Evolutionary conservation across 805 yeast genomes (phyloP).

Genomic region (Debaryomyces prosopidis): DNA sequence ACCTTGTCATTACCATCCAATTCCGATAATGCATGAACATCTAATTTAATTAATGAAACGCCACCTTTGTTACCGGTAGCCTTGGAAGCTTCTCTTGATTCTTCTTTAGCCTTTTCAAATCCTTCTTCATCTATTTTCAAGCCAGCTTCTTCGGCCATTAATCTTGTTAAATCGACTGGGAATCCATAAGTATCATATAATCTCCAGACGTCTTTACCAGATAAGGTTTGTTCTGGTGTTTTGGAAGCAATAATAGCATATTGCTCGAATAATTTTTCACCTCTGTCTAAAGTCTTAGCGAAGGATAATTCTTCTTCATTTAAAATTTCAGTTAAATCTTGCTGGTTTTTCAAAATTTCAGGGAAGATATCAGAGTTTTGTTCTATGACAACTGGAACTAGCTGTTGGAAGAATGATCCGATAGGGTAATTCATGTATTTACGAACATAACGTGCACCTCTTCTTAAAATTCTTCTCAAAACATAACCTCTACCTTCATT

Average conservation of each 20-base stretch:
- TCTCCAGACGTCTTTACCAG: constrained; percentile 98
- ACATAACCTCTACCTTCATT: constrained; percentile 99
- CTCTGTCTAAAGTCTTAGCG: constrained; percentile 94
- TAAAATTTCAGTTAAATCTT: constrained; percentile 82
- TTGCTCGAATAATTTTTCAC: constrained; percentile 93
- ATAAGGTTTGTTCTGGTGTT: constrained; percentile 70
- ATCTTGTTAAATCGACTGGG: constrained; percentile 96
- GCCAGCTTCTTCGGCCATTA: constrained; percentile 98
- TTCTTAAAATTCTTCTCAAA: constrained; percentile 91
- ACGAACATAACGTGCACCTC: constrained; percentile 97
- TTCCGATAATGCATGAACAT: constrained; percentile 84
- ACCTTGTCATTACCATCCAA: constrained; percentile 59
- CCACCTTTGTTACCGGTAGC: constrained; percentile 68
- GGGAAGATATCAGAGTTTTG: constrained; percentile 91
- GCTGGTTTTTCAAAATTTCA: constrained; percentile 72
- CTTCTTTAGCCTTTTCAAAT: constrained; percentile 86
- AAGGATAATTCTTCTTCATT: constrained; percentile 96
- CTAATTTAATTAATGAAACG: constrained; percentile 69
- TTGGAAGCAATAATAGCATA: constrained; percentile 83
- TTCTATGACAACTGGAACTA: constrained; percentile 89
- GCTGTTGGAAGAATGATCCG: constrained; percentile 87
- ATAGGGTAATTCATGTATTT: constrained; percentile 95
- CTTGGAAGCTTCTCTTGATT: constrained; percentile 92
- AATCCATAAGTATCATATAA: constrained; percentile 97
- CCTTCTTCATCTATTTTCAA: constrained; percentile 89